Percentiles rank a stretch among this genome's conserved stretches.
phyloP scores from a whole-genome alignment of 169 alveolate species.

The Plasmodium sp. region DNA sequence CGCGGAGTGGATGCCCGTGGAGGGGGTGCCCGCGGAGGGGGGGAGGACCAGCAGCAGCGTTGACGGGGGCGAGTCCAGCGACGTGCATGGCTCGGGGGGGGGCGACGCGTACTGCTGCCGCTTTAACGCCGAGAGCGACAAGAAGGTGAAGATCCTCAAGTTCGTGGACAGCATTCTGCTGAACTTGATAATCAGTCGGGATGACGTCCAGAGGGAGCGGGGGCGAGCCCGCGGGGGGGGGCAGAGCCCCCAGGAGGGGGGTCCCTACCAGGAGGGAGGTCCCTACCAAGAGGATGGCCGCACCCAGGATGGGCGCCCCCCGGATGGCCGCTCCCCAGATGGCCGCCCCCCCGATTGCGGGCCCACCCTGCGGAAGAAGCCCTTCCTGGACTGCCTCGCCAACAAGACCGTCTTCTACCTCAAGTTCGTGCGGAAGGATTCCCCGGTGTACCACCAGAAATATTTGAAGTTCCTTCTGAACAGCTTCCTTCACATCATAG shows the following conservation, averaged over 20 bases:
- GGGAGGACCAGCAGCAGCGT: neutral
- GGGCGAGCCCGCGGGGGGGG: neutral
- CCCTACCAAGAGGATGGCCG: neutral
- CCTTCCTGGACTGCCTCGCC: slow-evolving; percentile 8
- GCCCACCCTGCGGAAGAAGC: neutral
- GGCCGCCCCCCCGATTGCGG: neutral
- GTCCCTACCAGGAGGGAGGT: neutral
- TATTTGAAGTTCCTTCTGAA: slow-evolving; percentile 38
- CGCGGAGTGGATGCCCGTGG: neutral
- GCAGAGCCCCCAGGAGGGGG: neutral
- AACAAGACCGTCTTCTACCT: slow-evolving; percentile 23
- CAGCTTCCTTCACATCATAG: slow-evolving; percentile 22
- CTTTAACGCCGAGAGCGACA: slow-evolving; percentile 2
- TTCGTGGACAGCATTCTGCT: slow-evolving; percentile 48
- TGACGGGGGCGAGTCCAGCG: neutral
- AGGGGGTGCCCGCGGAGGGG: neutral
- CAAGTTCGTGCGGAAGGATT: slow-evolving; percentile 14
- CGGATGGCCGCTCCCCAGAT: neutral
- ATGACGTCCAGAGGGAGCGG: slow-evolving; percentile 18
- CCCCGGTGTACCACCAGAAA: neutral
- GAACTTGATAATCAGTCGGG: slow-evolving; percentile 26
- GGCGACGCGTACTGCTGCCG: neutral
- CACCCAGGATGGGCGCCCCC: neutral
- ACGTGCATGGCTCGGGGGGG: neutral
- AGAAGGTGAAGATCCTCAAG: slow-evolving; percentile 31